Conservation (phyloP, 257 asterid genomes). For the Fraxinus excelsior region DNA sequence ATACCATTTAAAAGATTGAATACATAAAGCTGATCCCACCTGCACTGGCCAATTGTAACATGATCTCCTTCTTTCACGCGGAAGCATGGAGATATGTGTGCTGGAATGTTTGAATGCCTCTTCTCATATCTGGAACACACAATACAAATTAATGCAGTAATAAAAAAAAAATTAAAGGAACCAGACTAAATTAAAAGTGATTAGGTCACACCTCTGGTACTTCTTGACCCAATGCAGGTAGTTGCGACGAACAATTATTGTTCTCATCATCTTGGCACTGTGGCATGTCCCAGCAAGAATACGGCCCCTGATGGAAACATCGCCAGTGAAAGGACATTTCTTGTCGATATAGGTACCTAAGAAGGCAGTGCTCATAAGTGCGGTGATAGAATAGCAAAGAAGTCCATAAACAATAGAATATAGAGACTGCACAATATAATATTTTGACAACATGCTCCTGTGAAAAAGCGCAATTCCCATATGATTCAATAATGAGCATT, state of each 20-base stretch:
- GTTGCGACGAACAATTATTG: slow-evolving; percentile 71
- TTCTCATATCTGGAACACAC: slow-evolving; percentile 60
- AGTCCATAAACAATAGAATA: neutral
- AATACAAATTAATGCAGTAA: neutral
- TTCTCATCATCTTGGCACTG: slow-evolving; percentile 85
- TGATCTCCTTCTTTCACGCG: too few relatives aligned
- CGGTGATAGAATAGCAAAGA: neutral
- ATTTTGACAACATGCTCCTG: neutral
- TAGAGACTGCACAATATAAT: neutral
- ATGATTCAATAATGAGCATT: neutral
- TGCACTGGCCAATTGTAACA: too few relatives aligned
- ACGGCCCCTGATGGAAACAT: slow-evolving; percentile 84
- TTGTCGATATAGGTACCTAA: slow-evolving; percentile 79
- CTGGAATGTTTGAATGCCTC: slow-evolving; percentile 76
- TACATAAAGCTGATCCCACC: too few relatives aligned
- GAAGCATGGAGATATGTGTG: too few relatives aligned
- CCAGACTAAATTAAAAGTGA: neutral
- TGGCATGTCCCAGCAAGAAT: slow-evolving; percentile 86
- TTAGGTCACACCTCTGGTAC: slow-evolving; percentile 53
- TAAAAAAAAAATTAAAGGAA: neutral
- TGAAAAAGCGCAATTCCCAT: neutral
- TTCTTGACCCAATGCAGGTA: slow-evolving; percentile 81
- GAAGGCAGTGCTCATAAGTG: neutral
- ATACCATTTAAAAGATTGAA: neutral
- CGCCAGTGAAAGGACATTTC: slow-evolving; percentile 82